These are phyloP conservation scores for Globisporangium spinosum DNA, from an alignment of 352 stramenopile species.

Conservation along the genomic window DNA sequence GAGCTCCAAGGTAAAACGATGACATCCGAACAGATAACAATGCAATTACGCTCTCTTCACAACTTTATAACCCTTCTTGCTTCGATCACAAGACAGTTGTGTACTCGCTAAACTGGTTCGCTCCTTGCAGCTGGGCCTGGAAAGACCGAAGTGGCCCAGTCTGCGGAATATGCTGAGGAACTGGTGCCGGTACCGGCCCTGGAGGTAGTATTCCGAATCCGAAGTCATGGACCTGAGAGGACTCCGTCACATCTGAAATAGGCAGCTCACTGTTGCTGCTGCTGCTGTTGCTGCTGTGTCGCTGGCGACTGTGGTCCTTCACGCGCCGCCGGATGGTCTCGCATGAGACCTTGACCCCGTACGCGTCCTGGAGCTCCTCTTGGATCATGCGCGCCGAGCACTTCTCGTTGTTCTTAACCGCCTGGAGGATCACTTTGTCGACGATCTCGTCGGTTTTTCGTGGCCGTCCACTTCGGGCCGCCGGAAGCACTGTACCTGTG, in stretches of 20 bases:
- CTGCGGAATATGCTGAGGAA: neutral
- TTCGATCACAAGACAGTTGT: conserved; percentile 6
- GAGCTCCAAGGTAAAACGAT: too few relatives aligned
- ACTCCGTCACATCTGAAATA: neutral
- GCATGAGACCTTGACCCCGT: conserved; percentile 57
- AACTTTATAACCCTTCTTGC: neutral
- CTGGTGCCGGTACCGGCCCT: neutral
- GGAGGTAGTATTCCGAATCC: neutral
- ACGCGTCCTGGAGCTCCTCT: conserved; percentile 40
- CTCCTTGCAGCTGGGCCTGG: conserved; percentile 9
- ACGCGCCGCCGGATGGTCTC: conserved; percentile 68
- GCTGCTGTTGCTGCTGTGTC: neutral
- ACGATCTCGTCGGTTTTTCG: conserved; percentile 64
- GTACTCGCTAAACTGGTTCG: conserved; percentile 9
- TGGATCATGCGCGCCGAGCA: conserved; percentile 60
- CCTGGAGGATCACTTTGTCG: conserved; percentile 62
- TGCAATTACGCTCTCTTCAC: neutral
- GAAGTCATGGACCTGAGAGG: neutral
- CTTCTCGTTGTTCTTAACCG: conserved; percentile 51
- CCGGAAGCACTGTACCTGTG: conserved; percentile 45
- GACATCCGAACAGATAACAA: too few relatives aligned
- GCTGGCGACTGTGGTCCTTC: conserved; percentile 51
- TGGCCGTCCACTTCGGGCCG: conserved; percentile 49
- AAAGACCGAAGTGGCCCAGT: conserved; percentile 7
- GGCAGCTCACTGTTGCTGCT: neutral